Conservation (phyloP, 2,329 filamentous ascomycete species). For the Neonectria punicea region DNA sequence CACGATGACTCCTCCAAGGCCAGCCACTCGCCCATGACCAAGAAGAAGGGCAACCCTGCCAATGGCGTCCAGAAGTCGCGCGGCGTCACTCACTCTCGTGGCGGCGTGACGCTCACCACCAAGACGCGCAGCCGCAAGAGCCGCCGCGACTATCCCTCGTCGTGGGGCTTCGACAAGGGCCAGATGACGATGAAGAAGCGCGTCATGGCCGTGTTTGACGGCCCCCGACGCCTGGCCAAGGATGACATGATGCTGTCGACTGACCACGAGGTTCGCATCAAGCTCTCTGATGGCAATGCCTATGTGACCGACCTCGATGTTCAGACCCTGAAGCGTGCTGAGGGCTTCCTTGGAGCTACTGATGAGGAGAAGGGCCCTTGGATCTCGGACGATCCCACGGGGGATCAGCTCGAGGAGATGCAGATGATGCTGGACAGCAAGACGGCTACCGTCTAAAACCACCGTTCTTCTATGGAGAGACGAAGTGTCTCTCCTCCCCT, state of each 20-base stretch:
- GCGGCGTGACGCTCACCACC: constrained; percentile 69
- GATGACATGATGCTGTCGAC: constrained; percentile 99
- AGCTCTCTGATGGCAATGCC: constrained; percentile 76
- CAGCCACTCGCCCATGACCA: constrained; percentile 55
- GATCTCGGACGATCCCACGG: constrained; percentile 77
- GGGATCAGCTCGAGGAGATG: constrained; percentile 70
- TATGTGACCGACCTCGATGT: constrained; percentile 96
- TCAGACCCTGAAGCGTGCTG: constrained; percentile 87
- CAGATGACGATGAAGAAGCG: constrained; percentile 99
- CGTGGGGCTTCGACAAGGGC: constrained; percentile 90
- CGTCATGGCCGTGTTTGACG: constrained; percentile 92
- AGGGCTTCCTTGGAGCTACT: constrained; percentile 82
- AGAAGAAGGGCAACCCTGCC: constrained; percentile 64
- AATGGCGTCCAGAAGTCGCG: constrained; percentile 73
- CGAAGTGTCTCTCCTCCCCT: constrained; percentile 9
- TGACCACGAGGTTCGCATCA: constrained; percentile 91
- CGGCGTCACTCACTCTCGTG: constrained; percentile 82
- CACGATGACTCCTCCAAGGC: constrained; percentile 60
- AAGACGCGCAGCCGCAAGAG: constrained; percentile 82
- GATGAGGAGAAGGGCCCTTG: constrained; percentile 89
- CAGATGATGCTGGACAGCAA: constrained; percentile 57
- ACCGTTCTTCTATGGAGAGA: constrained; percentile 16
- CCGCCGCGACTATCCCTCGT: constrained; percentile 90
- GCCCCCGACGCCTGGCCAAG: constrained; percentile 87
- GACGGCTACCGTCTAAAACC: constrained; percentile 32